Percentiles rank a stretch among this genome's conserved stretches.
phyloP scores from a whole-genome alignment of 371 early-diverging fungal genomes.

The Saksenaea vasiformis region DNA sequence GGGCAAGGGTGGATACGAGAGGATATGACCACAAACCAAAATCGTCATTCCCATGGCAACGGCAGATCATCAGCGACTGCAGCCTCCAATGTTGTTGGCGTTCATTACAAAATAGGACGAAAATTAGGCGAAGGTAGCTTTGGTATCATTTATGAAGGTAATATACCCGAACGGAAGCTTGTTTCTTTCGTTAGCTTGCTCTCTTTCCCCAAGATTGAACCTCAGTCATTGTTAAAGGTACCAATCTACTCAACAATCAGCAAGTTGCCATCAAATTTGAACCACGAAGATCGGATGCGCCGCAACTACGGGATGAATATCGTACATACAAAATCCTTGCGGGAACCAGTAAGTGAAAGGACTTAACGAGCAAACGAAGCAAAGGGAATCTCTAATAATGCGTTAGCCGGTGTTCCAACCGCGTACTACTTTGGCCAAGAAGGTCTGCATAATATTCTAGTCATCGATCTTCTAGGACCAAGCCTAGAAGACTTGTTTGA shows the following conservation, averaged over 20 bases:
- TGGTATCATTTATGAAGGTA: constrained; percentile 96
- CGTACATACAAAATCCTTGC: constrained; percentile 76
- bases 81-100: constrained; percentile 74
- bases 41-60: constrained; percentile 4
- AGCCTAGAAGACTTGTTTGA: constrained; percentile 96
- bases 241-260: constrained; percentile 67
- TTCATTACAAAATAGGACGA: constrained; percentile 88
- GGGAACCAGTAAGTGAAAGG: constrained; percentile 41
- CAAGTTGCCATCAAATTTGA: constrained; percentile 84
- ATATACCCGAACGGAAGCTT: constrained; percentile 8
- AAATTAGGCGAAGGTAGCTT: constrained; percentile 95
- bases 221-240: constrained; percentile 18
- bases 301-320: constrained; percentile 85
- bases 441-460: constrained; percentile 90
- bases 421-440: constrained; percentile 95
- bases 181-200: not conserved
- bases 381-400: constrained; percentile 62
- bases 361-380: constrained; percentile 17
- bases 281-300: constrained; percentile 80
- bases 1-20: not conserved
- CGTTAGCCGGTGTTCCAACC: constrained; percentile 76
- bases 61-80: constrained; percentile 19
- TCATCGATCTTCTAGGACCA: constrained; percentile 95
- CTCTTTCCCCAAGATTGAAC: constrained; percentile 2
- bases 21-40: not conserved